phyloP scores from a whole-genome alignment of 768 basidiomycete genomes.

The Wakefieldia striispora region DNA sequence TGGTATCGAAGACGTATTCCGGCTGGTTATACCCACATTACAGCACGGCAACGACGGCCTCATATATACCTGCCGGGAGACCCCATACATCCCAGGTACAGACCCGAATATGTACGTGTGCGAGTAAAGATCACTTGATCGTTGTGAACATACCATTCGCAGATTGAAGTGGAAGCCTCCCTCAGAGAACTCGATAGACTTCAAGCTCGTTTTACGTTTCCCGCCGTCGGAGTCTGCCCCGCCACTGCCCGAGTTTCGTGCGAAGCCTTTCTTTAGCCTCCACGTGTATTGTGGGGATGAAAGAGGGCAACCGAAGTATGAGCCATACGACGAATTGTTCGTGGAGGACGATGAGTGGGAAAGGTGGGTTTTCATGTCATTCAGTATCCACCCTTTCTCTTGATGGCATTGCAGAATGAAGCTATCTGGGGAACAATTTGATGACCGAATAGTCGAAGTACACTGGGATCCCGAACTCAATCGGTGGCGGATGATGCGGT shows the following conservation, averaged over 20 bases:
- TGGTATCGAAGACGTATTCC: slow-evolving; percentile 81
- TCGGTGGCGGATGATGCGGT: slow-evolving; percentile 89
- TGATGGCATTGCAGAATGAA: slow-evolving; percentile 63
- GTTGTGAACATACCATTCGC: slow-evolving; percentile 4
- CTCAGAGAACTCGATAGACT: slow-evolving; percentile 96
- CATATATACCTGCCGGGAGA: slow-evolving; percentile 90
- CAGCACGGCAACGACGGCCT: slow-evolving; percentile 95
- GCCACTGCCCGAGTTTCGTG: slow-evolving; percentile 69
- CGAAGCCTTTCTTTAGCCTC: slow-evolving; percentile 84
- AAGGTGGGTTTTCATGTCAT: slow-evolving; percentile 49
- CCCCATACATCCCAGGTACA: slow-evolving; percentile 79
- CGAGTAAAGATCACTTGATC: slow-evolving; percentile 35
- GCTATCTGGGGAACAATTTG: slow-evolving; percentile 76
- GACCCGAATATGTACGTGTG: slow-evolving; percentile 90
- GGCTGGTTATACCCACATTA: slow-evolving; percentile 75
- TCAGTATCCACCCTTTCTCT: not conserved
- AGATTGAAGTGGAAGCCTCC: slow-evolving; percentile 99
- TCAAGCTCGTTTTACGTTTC: slow-evolving; percentile 93
- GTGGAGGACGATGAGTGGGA: slow-evolving; percentile 94
- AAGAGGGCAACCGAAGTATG: slow-evolving; percentile 56
- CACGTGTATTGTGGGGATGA: slow-evolving; percentile 79
- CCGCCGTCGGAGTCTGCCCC: slow-evolving; percentile 59
- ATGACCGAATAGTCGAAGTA: slow-evolving; percentile 94
- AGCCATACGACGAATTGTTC: slow-evolving; percentile 81
- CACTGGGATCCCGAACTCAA: slow-evolving; percentile 73